Evolutionary conservation across 306 rosid species (phyloP), one percentile per base, ranked within the genome.

Genomic region (Amphicarpaea edgeworthii): DNA sequence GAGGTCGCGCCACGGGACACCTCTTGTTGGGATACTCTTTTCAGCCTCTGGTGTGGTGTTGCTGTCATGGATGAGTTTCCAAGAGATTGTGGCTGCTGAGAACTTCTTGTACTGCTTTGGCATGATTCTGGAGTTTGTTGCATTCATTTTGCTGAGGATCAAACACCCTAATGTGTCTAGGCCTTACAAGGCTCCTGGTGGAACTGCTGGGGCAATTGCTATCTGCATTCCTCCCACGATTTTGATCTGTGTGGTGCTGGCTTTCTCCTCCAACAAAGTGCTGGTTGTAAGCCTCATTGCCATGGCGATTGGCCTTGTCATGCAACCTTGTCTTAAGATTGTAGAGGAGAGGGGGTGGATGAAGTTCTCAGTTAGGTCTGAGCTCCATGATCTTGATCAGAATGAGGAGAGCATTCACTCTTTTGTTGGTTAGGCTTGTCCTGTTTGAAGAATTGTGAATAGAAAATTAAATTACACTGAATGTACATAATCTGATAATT

Each of bases 21-120:
- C 97, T 10, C 76, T 87, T 50, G 51, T 83, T 1, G 97, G 95
- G 43, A 91, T 91, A 53, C 62, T 91, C 46, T 89, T 91, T 85
- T 91, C 95, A 32, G 95, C 97, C 55, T 89, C 93, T 1, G 95
- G 97, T 4, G 95, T 86, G 19, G 37, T 91, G 42, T 69, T 91
- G 75, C 86, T 89, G 9, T 91, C 97, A 10, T 91, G 93, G 90
- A 8, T 89, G 64, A 89, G 97, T 73, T 89, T 89, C 66, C 91
- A 88, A 81, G 95, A 91, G 75, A 91, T 91, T 9, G 81, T 89
- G 37, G 93, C 93, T 37, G 95, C 91, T 5, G 97, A 91, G 59
- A 91, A 91, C 49, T 89, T 91, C 87, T 75, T 91, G 85, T 91
- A 91, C 86, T 91, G 95, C 76, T 85, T 91, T 17, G 97, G 95